Evolutionary conservation across 2,329 filamentous ascomycete species (phyloP).

Genomic region (Dothistroma pini): DNA sequence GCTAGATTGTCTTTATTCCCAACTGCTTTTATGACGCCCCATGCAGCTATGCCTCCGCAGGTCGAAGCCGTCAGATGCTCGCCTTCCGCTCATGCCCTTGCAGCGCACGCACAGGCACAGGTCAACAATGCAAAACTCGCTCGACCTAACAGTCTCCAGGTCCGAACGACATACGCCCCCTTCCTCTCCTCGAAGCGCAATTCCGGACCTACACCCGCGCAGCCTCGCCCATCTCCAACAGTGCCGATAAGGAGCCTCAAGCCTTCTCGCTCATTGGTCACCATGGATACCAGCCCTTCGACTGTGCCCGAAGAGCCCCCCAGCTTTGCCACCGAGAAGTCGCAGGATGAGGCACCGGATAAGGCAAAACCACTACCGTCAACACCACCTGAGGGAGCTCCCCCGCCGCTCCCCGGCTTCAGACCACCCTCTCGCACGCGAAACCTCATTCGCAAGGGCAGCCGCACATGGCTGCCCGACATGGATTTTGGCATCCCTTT

Average conservation of each 20-base stretch:
- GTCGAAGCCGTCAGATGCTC: slow-evolving; percentile 9
- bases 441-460: slow-evolving; percentile 10
- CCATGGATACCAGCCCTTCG: slow-evolving; percentile 11
- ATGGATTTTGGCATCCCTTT: slow-evolving; percentile 37
- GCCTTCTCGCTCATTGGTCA: slow-evolving; percentile 26
- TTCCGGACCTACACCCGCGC: slow-evolving; percentile 29
- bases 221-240: slow-evolving; percentile 15
- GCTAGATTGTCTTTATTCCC: slow-evolving; percentile 26
- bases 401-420: neutral
- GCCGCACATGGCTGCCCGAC: slow-evolving; percentile 29
- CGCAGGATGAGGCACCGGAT: slow-evolving; percentile 18
- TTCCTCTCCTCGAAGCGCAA: slow-evolving; percentile 37
- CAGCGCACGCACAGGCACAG: neutral
- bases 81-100: slow-evolving; percentile 13
- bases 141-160: slow-evolving; percentile 44
- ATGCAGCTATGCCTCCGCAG: neutral
- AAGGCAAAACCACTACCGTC: slow-evolving; percentile 14
- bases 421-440: slow-evolving; percentile 26
- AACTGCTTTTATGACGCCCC: slow-evolving; percentile 4
- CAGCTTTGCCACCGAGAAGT: slow-evolving; percentile 9
- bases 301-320: slow-evolving; percentile 1
- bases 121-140: slow-evolving; percentile 28
- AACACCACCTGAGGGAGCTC: neutral
- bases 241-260: slow-evolving; percentile 32
- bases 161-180: slow-evolving; percentile 42